These are phyloP conservation scores for Capronia americana DNA, from an alignment of 2,329 filamentous ascomycete species.

Conservation along the genomic window DNA sequence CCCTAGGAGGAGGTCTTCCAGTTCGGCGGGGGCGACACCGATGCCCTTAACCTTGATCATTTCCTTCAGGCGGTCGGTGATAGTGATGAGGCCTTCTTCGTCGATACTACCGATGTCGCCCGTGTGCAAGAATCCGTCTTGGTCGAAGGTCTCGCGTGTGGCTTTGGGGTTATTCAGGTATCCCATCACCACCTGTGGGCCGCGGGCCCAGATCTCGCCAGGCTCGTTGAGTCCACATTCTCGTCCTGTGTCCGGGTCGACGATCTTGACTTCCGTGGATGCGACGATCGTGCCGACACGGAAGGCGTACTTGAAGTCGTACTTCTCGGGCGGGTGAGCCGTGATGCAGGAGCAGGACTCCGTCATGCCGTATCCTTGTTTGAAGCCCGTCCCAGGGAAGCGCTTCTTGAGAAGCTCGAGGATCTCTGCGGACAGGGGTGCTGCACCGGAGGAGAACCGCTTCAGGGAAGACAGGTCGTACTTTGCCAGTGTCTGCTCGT, in stretches of 20 bases:
- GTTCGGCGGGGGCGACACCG: slow-evolving; percentile 55
- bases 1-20: slow-evolving; percentile 54
- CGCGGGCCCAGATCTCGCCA: slow-evolving; percentile 72
- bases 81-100: slow-evolving; percentile 63
- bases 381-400: slow-evolving; percentile 66
- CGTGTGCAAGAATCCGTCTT: slow-evolving; percentile 63
- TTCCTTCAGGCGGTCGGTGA: slow-evolving; percentile 75
- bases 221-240: slow-evolving; percentile 61
- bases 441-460: slow-evolving; percentile 66
- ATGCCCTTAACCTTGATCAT: slow-evolving; percentile 60
- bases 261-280: slow-evolving; percentile 64
- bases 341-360: slow-evolving; percentile 70
- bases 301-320: slow-evolving; percentile 64
- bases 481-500: slow-evolving; percentile 56
- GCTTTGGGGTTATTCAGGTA: slow-evolving; percentile 77
- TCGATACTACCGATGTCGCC: slow-evolving; percentile 71
- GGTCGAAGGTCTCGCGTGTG: slow-evolving; percentile 72
- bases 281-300: slow-evolving; percentile 55
- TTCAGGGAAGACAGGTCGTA: slow-evolving; percentile 64
- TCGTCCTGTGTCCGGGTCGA: slow-evolving; percentile 58
- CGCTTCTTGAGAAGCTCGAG: slow-evolving; percentile 61
- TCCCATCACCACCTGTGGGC: slow-evolving; percentile 79
- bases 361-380: slow-evolving; percentile 73
- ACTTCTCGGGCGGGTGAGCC: slow-evolving; percentile 62
- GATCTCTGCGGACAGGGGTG: slow-evolving; percentile 64